A percentile compares a stretch with the other conserved stretches of the same genome.
These are phyloP conservation scores for Phytophthora ramorum DNA, from an alignment of 352 stramenopile species.

Conservation along the genomic window DNA sequence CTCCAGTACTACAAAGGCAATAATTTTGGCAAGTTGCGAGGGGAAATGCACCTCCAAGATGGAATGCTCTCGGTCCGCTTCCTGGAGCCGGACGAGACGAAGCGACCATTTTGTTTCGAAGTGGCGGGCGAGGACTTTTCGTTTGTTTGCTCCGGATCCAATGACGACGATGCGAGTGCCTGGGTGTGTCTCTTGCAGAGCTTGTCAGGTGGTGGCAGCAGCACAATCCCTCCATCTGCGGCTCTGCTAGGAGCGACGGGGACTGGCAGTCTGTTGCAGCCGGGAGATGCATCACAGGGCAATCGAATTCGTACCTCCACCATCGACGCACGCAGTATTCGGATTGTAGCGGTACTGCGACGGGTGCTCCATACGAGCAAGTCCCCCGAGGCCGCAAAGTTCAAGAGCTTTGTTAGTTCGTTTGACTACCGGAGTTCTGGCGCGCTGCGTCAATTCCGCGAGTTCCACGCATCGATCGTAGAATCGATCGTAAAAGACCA, in stretches of 20 bases:
- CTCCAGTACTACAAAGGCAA: constrained; percentile 89
- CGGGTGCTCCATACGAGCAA: constrained; percentile 82
- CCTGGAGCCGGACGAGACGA: constrained; percentile 79
- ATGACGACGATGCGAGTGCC: constrained; percentile 86
- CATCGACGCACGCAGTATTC: constrained; percentile 75
- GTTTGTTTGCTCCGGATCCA: constrained; percentile 78
- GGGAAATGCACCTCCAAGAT: constrained; percentile 81
- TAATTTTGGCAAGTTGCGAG: constrained; percentile 81
- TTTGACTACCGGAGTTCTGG: constrained; percentile 59
- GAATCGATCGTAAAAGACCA: constrained; percentile 74
- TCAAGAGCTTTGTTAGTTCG: constrained; percentile 65
- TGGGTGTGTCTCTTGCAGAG: constrained; percentile 88
- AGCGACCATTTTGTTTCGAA: constrained; percentile 88
- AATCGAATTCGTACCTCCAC: constrained; percentile 41
- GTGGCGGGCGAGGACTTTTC: constrained; percentile 74
- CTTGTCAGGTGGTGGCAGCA: constrained; percentile 50
- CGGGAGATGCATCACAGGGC: constrained; percentile 31
- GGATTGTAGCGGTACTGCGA: constrained; percentile 84
- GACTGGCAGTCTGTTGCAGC: constrained; percentile 43
- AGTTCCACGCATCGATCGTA: constrained; percentile 68
- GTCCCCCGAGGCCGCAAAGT: constrained; percentile 71
- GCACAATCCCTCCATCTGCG: constrained; percentile 44
- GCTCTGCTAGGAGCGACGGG: constrained; percentile 44
- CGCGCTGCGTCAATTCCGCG: constrained; percentile 62
- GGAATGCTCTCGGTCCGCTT: constrained; percentile 75